A percentile compares a stretch with the other conserved stretches of the same genome.
phyloP scores from a whole-genome alignment of 305 asterid genomes.

The Euphrasia arctica region DNA sequence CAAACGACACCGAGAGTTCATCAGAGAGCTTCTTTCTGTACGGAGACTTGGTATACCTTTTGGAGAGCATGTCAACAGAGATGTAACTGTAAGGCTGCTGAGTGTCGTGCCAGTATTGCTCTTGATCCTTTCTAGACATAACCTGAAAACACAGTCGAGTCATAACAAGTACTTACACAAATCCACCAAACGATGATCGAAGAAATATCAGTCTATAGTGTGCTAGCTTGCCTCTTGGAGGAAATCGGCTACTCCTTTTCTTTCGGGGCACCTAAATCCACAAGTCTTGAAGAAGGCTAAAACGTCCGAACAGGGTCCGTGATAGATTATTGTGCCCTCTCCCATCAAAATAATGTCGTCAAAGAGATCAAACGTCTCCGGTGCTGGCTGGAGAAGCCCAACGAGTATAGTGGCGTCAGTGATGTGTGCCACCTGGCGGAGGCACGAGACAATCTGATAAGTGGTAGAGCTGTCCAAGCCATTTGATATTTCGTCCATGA shows the following conservation, averaged over 20 bases:
- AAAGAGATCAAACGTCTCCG: constrained; percentile 43
- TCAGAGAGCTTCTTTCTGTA: constrained; percentile 32
- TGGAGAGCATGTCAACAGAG: constrained; percentile 42
- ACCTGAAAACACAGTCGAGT: constrained; percentile 36
- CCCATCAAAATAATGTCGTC: constrained; percentile 41
- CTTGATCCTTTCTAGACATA: constrained; percentile 63
- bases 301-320: constrained; percentile 35
- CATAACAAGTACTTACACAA: background rate
- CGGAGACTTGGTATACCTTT: constrained; percentile 36
- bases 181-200: too few relatives aligned
- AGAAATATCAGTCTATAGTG: background rate
- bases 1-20: constrained; percentile 41
- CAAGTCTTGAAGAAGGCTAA: constrained; percentile 32
- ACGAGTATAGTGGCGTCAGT: constrained; percentile 40
- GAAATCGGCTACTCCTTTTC: constrained; percentile 45
- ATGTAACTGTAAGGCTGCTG: constrained; percentile 34
- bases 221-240: constrained; percentile 39
- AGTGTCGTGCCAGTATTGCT: constrained; percentile 52
- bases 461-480: constrained; percentile 48
- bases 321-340: constrained; percentile 41
- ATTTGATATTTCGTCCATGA: constrained; percentile 45
- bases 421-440: constrained; percentile 42
- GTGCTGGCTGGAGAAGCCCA: constrained; percentile 54
- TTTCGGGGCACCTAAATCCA: constrained; percentile 41
- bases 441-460: constrained; percentile 37